Conservation (phyloP, 2,329 filamentous ascomycete genomes). For the Nemania serpens region DNA sequence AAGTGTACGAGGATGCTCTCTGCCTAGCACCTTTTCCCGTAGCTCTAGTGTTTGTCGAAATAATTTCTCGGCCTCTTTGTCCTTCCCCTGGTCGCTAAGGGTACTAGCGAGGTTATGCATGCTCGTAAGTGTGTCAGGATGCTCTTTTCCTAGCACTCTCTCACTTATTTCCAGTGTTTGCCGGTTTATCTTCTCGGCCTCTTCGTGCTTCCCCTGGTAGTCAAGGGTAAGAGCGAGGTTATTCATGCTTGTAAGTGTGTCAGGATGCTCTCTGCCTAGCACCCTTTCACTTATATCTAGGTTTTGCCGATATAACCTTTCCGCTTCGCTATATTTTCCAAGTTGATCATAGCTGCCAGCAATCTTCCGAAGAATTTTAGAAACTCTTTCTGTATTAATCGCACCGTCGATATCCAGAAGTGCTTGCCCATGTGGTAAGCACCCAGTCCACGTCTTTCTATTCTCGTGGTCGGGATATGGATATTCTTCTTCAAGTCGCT, state of each 20-base stretch:
- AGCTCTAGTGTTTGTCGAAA: background rate
- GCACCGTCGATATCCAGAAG: background rate
- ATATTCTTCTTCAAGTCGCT: background rate
- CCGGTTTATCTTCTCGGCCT: background rate
- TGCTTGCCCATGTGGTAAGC: conserved; percentile 7
- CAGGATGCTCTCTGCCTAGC: background rate
- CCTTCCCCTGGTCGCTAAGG: background rate
- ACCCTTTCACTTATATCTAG: background rate
- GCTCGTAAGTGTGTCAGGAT: no score
- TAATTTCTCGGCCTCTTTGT: background rate
- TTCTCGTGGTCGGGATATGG: background rate
- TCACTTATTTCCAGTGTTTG: background rate
- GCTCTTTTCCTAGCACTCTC: background rate
- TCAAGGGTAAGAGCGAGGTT: background rate
- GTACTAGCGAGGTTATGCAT: background rate
- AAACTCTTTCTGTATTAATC: no score
- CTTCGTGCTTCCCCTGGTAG: background rate
- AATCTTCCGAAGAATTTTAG: background rate
- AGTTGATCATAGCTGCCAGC: background rate
- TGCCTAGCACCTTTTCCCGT: background rate
- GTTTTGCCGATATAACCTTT: background rate
- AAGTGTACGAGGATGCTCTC: background rate
- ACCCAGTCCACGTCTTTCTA: background rate
- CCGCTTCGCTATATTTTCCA: background rate
- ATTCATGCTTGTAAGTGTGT: background rate